These are phyloP conservation scores for Penicillium goetzii DNA, from an alignment of 495 filamentous ascomycete genomes.

Conservation along the genomic window DNA sequence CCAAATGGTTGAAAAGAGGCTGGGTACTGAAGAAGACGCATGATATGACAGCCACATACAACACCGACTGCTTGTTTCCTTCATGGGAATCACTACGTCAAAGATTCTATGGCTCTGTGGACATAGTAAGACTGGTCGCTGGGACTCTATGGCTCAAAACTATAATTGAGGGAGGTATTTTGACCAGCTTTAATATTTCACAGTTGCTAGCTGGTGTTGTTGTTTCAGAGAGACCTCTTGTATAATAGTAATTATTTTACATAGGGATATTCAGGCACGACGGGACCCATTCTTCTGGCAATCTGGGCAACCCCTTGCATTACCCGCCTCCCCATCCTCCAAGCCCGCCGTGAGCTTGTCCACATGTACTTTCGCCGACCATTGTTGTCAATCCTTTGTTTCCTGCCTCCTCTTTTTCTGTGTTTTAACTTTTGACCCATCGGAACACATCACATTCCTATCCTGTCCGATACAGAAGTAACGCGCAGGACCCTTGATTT, in stretches of 20 bases:
- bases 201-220: background rate
- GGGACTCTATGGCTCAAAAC: background rate
- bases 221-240: background rate
- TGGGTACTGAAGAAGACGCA: background rate
- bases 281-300: slow-evolving; percentile 22
- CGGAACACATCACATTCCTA: background rate
- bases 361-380: background rate
- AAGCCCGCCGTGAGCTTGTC: background rate
- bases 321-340: background rate
- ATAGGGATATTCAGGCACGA: slow-evolving; percentile 21
- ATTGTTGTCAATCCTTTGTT: background rate
- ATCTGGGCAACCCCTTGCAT: slow-evolving; percentile 32
- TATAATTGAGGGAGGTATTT: too few relatives aligned
- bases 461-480: background rate
- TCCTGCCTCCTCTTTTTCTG: background rate
- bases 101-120: background rate
- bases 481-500: background rate
- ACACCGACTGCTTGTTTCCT: background rate
- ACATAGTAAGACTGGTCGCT: background rate
- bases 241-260: background rate
- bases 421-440: background rate
- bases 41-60: background rate
- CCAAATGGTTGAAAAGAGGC: background rate
- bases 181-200: background rate
- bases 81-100: background rate